Evolutionary conservation across 805 yeast genomes (phyloP).

Genomic region (Zygoascus bituminiphila): DNA sequence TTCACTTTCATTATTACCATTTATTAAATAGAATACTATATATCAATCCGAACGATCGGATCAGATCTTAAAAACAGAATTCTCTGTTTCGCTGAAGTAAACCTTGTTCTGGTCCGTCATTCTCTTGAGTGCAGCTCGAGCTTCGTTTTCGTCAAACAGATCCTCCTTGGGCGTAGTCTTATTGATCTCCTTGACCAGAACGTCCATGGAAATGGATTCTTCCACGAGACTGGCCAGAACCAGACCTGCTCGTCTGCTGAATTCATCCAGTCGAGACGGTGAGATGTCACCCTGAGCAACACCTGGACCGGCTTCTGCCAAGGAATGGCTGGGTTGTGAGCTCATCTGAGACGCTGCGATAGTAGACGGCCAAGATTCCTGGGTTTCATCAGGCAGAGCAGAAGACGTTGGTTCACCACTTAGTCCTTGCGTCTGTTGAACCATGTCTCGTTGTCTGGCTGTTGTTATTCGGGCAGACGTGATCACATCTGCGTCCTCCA

Average conservation of each 20-base stretch:
- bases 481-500: constrained; percentile 46
- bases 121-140: constrained; percentile 29
- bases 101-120: constrained; percentile 32
- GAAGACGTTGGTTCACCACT: neutral
- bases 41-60: neutral
- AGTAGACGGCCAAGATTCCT: constrained; percentile 17
- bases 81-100: constrained; percentile 28
- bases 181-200: constrained; percentile 37
- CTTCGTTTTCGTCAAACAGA: constrained; percentile 30
- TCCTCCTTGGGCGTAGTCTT: constrained; percentile 35
- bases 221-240: constrained; percentile 38
- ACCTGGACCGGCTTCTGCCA: constrained; percentile 15
- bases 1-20: neutral
- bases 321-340: constrained; percentile 6
- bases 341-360: neutral
- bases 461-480: constrained; percentile 34
- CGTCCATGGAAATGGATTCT: constrained; percentile 32
- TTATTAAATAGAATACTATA: neutral
- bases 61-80: constrained; percentile 24
- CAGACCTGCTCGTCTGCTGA: constrained; percentile 40
- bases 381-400: constrained; percentile 1
- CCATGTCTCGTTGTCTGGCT: constrained; percentile 19
- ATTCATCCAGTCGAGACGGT: constrained; percentile 39
- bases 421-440: constrained; percentile 4
- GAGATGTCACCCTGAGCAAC: constrained; percentile 36